phyloP scores from a whole-genome alignment of 192 early-diverging fungal genomes.

The Coemansia sp. region DNA sequence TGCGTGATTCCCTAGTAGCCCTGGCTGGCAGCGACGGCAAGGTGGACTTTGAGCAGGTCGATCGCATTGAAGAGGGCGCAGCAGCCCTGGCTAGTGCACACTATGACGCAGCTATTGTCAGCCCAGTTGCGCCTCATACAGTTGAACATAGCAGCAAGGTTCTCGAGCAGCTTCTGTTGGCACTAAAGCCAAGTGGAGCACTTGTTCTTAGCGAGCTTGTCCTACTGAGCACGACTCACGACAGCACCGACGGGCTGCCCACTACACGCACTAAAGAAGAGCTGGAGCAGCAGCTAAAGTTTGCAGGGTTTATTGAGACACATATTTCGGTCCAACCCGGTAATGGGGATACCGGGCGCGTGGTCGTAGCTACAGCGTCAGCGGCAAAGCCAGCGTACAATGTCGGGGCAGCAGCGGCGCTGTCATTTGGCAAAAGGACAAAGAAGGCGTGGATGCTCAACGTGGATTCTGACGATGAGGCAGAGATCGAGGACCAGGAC shows the following conservation, averaged over 20 bases:
- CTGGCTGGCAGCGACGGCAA: slow-evolving; percentile 57
- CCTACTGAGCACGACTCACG: slow-evolving; percentile 37
- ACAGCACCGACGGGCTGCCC: slow-evolving; percentile 44
- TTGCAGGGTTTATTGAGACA: slow-evolving; percentile 82
- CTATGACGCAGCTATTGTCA: slow-evolving; percentile 63
- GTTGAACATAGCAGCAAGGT: slow-evolving; percentile 63
- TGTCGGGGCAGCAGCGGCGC: slow-evolving; percentile 76
- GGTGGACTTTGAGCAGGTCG: slow-evolving; percentile 83
- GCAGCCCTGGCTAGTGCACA: slow-evolving; percentile 56
- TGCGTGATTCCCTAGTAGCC: slow-evolving; percentile 47
- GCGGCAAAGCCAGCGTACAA: slow-evolving; percentile 83
- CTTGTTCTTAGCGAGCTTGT: slow-evolving; percentile 72
- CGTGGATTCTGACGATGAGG: slow-evolving; percentile 73
- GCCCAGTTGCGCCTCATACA: slow-evolving; percentile 53
- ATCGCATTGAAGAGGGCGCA: slow-evolving; percentile 62
- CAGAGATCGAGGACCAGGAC: slow-evolving; percentile 85
- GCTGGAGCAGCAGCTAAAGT: slow-evolving; percentile 68
- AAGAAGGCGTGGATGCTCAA: slow-evolving; percentile 72
- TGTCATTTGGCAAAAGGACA: slow-evolving; percentile 79
- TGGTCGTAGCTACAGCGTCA: slow-evolving; percentile 21
- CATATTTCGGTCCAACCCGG: slow-evolving; percentile 25
- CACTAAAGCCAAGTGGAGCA: slow-evolving; percentile 66
- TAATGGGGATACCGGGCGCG: slow-evolving; percentile 48
- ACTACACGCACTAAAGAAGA: slow-evolving; percentile 58
- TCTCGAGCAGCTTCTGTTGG: slow-evolving; percentile 59